phyloP scores from a whole-genome alignment of 495 filamentous ascomycete genomes.

The Friedmanniomyces simplex region DNA sequence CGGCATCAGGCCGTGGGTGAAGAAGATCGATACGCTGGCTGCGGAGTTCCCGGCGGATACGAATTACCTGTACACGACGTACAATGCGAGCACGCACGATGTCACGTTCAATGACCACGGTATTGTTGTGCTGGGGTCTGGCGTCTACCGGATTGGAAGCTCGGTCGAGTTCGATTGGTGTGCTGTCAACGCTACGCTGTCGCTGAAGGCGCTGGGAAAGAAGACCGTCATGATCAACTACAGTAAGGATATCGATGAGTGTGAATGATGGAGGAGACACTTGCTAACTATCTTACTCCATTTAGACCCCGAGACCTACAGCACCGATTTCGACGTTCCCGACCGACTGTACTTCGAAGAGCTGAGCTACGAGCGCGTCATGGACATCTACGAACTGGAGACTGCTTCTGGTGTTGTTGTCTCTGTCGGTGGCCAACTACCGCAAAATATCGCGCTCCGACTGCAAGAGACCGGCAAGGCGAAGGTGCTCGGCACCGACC shows the following conservation, averaged over 20 bases:
- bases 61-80: conserved; percentile 97
- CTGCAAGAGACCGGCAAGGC: conserved; percentile 87
- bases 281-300: not conserved
- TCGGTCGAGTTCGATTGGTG: conserved; percentile 99
- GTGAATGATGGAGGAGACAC: not conserved
- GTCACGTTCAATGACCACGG: conserved; percentile 92
- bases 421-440: conserved; percentile 89
- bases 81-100: conserved; percentile 93
- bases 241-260: conserved; percentile 14
- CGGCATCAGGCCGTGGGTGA: conserved; percentile 80
- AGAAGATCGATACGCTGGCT: conserved; percentile 95
- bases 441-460: conserved; percentile 91
- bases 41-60: conserved; percentile 97
- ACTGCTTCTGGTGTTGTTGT: conserved; percentile 80
- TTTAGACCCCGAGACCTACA: conserved; percentile 72
- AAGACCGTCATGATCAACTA: conserved; percentile 97
- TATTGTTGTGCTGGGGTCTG: conserved; percentile 78
- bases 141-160: conserved; percentile 93
- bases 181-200: conserved; percentile 84
- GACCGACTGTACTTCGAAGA: conserved; percentile 97
- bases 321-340: conserved; percentile 87
- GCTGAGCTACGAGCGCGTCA: conserved; percentile 90
- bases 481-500: conserved; percentile 82
- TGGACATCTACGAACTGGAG: conserved; percentile 98
- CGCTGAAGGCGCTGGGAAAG: conserved; percentile 79